Percentiles rank a stretch among this genome's conserved stretches.
These are phyloP conservation scores for Aspergillus nidulans DNA, from an alignment of 495 filamentous ascomycete species.

Conservation along the genomic window DNA sequence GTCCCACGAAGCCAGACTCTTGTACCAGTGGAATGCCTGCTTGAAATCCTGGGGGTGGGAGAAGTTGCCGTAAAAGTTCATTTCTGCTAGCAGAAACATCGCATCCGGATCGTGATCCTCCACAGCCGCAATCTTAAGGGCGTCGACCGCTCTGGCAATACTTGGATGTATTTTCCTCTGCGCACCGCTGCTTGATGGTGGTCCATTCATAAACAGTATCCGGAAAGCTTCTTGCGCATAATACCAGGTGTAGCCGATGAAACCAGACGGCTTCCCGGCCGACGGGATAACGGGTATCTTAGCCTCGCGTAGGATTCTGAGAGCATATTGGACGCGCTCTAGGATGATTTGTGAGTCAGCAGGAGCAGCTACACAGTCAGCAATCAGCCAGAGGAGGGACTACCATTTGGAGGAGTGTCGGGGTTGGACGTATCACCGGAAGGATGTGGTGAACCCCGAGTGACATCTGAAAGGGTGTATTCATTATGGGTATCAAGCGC, in stretches of 20 bases:
- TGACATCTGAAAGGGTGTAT: constrained; percentile 15
- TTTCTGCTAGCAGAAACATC: constrained; percentile 83
- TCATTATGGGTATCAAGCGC: constrained; percentile 25
- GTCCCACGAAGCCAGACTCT: constrained; percentile 66
- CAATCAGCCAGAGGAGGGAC: constrained; percentile 7
- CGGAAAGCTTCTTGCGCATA: constrained; percentile 47
- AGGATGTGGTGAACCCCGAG: constrained; percentile 18
- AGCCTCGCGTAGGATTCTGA: constrained; percentile 29
- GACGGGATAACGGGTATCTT: constrained; percentile 22
- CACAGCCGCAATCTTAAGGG: constrained; percentile 70
- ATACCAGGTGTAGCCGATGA: constrained; percentile 42
- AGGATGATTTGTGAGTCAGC: constrained; percentile 3
- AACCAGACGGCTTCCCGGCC: constrained; percentile 38
- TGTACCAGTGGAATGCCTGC: constrained; percentile 77
- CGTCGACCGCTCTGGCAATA: constrained; percentile 55
- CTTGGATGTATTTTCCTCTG: constrained; percentile 27
- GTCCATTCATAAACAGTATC: constrained; percentile 49
- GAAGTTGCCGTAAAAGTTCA: constrained; percentile 97
- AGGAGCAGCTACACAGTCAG: not conserved
- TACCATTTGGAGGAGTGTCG: constrained; percentile 29
- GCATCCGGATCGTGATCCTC: constrained; percentile 75
- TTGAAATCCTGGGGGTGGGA: constrained; percentile 80
- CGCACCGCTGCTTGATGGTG: constrained; percentile 22
- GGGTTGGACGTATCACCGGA: constrained; percentile 13
- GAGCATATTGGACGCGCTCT: constrained; percentile 37